A percentile compares a stretch with the other conserved stretches of the same genome.
phyloP scores from a whole-genome alignment of 164 flowering plant species.

The Litsea cubeba region DNA sequence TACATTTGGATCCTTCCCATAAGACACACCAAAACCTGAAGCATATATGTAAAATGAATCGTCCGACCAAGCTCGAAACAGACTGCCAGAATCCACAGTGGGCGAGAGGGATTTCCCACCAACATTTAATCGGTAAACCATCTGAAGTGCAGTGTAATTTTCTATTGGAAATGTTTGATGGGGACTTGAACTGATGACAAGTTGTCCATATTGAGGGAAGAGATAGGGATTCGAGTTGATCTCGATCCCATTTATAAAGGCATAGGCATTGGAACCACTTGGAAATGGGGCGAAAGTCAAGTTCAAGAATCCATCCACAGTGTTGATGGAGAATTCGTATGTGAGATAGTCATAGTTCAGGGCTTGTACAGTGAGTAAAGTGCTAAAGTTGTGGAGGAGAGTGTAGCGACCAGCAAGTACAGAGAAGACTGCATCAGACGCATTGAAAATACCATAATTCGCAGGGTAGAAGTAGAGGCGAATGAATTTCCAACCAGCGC shows the following conservation, averaged over 20 bases:
- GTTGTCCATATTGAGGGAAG: conserved; percentile 31
- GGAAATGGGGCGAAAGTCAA: conserved; percentile 42
- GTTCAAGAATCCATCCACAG: conserved; percentile 16
- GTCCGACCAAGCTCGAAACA: conserved; percentile 36
- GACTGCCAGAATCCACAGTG: conserved; percentile 15
- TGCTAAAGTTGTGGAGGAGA: conserved; percentile 60
- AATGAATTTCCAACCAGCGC: conserved; percentile 67
- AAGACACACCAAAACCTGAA: conserved; percentile 27
- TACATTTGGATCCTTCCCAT: neutral
- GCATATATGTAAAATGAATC: conserved; percentile 43
- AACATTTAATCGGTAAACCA: conserved; percentile 65
- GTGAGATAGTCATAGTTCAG: conserved; percentile 45
- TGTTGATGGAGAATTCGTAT: conserved; percentile 34
- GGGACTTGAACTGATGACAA: conserved; percentile 12
- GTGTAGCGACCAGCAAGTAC: conserved; percentile 50
- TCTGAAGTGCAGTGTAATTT: conserved; percentile 66
- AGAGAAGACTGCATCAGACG: conserved; percentile 39
- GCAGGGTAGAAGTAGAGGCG: conserved; percentile 69
- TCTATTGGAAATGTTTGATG: conserved; percentile 20
- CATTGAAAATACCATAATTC: conserved; percentile 20
- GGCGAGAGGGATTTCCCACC: conserved; percentile 52
- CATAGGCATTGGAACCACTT: conserved; percentile 38
- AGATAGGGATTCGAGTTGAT: conserved; percentile 73
- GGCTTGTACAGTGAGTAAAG: conserved; percentile 42
- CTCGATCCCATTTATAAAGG: conserved; percentile 93